Percentiles rank a stretch among this genome's conserved stretches.
Conservation (phyloP, 2,329 filamentous ascomycete genomes). For the Zelopaecilomyces penicillatus region DNA sequence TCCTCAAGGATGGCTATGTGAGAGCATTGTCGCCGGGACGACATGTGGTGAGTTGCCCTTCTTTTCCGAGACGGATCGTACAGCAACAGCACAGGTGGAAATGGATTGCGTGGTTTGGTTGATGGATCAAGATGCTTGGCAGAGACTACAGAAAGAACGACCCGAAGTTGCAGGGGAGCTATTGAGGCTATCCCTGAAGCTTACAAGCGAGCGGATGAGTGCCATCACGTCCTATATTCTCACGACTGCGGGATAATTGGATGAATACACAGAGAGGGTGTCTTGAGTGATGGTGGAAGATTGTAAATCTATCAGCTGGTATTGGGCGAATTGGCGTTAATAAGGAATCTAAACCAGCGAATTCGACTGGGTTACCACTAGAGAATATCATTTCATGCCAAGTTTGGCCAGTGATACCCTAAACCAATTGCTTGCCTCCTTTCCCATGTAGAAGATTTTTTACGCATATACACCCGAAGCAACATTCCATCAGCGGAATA, state of each 20-base stretch:
- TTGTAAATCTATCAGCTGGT: not conserved
- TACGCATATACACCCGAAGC: too few species aligned
- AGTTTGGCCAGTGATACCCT: too few species aligned
- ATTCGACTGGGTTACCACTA: too few species aligned
- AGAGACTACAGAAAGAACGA: slow-evolving; percentile 60
- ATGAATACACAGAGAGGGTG: too few species aligned
- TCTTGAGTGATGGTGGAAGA: not conserved
- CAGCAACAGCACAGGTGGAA: slow-evolving; percentile 78
- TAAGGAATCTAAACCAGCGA: not conserved
- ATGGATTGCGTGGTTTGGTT: slow-evolving; percentile 76
- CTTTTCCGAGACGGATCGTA: slow-evolving; percentile 82
- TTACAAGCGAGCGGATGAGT: slow-evolving; percentile 88
- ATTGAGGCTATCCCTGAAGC: slow-evolving; percentile 77
- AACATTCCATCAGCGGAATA: too few species aligned
- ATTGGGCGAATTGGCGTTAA: not conserved
- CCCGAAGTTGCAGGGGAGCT: slow-evolving; percentile 76
- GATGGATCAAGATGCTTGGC: slow-evolving; percentile 65
- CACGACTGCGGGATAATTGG: slow-evolving; percentile 36
- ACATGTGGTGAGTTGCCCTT: slow-evolving; percentile 95
- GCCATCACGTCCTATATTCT: slow-evolving; percentile 52
- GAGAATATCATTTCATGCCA: too few species aligned
- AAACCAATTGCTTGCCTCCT: too few species aligned
- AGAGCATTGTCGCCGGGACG: slow-evolving; percentile 88
- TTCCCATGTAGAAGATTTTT: too few species aligned
- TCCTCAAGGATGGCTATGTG: slow-evolving; percentile 80